Evolutionary conservation across 2,329 filamentous ascomycete genomes (phyloP), one percentile per base, ranked within the genome.

Genomic region (Fusarium sp.): DNA sequence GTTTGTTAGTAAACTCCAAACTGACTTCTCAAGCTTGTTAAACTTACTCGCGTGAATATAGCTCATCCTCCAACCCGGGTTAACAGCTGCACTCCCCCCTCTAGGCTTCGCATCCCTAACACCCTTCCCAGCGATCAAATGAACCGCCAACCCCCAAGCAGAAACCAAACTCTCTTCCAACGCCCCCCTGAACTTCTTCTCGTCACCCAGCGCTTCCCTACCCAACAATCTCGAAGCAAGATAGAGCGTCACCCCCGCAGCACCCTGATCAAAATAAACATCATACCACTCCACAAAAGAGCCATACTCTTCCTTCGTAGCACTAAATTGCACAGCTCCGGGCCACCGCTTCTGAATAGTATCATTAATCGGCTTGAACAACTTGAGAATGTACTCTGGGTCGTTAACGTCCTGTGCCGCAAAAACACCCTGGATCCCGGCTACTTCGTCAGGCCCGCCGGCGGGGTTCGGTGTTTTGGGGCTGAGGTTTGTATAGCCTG

Each of bases 21-120:
- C 2, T 3, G 23, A n/a, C 1, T 1, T 2, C 0, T 6, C 2
- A 10, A 16, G 8, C 2, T 10, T 18, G 2, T 11, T 1, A 67
- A 80, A 81, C 83, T 78, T 77, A 86, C 86, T 71, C 0, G 80
- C 71, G 57, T 86, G 85, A 6, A 84, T 77, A 23, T 83, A 82
- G 0, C 85, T 81, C 18, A 73, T 83, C 21, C 88, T 82, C 87
- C 87, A 91, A 0, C 86, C 86, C 1, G 87, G 87, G 42, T 85
- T 84, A 5, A 87, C 82, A 1, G 86, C 80, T 35, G 86, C 85
- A 46, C 83, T 79, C 0, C 85, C 85, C 1, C 86, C 86, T 23
- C 83, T 77, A 0, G 85, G 84, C 37, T 79, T 77, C 4, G 85
- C 86, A 46, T 87, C 75, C 1, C 80, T 78, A 2, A 87, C 82